These are phyloP conservation scores for Verticillium nonalfalfae DNA, from an alignment of 2,329 filamentous ascomycete species.

Conservation along the genomic window DNA sequence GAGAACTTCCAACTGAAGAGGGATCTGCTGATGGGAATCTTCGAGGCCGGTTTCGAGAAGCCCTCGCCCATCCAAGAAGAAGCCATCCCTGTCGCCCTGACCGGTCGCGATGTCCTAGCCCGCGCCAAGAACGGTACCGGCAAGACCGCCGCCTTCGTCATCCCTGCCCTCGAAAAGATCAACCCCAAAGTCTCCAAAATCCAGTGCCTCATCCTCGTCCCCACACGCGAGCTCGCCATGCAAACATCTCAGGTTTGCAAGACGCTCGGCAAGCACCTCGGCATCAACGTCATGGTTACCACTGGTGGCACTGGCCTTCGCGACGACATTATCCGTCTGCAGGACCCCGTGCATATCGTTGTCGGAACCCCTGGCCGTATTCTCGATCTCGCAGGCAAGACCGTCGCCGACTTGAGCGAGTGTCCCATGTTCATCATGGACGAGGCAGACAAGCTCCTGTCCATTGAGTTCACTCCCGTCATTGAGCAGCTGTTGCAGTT, in stretches of 20 bases:
- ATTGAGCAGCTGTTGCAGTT: conserved; percentile 94
- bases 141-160: conserved; percentile 97
- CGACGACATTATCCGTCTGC: conserved; percentile 92
- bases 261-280: conserved; percentile 92
- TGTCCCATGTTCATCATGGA: conserved; percentile 99
- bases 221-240: conserved; percentile 92
- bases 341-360: conserved; percentile 93
- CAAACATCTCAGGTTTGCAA: conserved; percentile 99
- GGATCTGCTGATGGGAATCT: conserved; percentile 97
- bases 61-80: conserved; percentile 99
- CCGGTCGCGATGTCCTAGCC: conserved; percentile 89
- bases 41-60: conserved; percentile 98
- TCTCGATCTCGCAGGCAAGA: conserved; percentile 91
- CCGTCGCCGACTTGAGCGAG: conserved; percentile 90
- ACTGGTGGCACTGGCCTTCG: conserved; percentile 92
- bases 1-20: conserved; percentile 95
- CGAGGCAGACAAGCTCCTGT: conserved; percentile 96
- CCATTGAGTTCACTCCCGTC: conserved; percentile 92
- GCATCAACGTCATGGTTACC: conserved; percentile 98
- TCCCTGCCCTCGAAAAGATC: conserved; percentile 89
- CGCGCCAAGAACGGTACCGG: conserved; percentile 98
- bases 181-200: conserved; percentile 96
- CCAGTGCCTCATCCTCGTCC: conserved; percentile 92
- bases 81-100: conserved; percentile 92
- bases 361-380: conserved; percentile 96